A percentile compares a stretch with the other conserved stretches of the same genome.
phyloP scores from a whole-genome alignment of 2,329 filamentous ascomycete species.

The Arthrobotrys conoides region DNA sequence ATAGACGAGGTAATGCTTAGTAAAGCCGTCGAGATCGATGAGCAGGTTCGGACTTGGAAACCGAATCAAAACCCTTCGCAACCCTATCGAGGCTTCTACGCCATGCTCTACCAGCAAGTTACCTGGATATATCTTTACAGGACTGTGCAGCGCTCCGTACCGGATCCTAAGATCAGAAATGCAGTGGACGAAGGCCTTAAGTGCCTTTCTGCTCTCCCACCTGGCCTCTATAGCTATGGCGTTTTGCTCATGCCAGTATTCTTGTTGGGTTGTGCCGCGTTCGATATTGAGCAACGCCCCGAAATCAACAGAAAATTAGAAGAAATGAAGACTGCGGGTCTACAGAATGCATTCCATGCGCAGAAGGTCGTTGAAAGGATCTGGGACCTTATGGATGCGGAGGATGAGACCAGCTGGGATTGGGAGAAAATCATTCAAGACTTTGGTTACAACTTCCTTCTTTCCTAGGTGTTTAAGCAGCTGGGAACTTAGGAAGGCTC shows the following conservation, averaged over 20 bases:
- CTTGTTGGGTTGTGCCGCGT: constrained; percentile 75
- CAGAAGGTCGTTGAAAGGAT: constrained; percentile 72
- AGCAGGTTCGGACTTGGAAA: constrained; percentile 80
- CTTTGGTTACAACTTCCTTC: constrained; percentile 75
- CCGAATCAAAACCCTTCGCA: constrained; percentile 70
- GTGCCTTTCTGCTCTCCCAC: constrained; percentile 73
- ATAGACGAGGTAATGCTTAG: constrained; percentile 82
- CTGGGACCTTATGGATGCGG: constrained; percentile 74
- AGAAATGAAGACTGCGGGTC: constrained; percentile 71
- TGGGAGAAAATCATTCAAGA: constrained; percentile 75
- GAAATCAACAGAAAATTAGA: constrained; percentile 72
- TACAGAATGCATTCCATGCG: constrained; percentile 74
- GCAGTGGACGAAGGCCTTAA: constrained; percentile 74
- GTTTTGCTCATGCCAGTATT: constrained; percentile 76
- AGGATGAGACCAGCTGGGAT: constrained; percentile 73
- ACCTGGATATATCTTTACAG: constrained; percentile 77
- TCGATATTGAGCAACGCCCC: constrained; percentile 72
- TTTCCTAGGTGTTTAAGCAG: constrained; percentile 68
- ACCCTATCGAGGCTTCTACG: constrained; percentile 72
- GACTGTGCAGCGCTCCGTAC: constrained; percentile 73
- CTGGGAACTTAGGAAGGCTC: background rate
- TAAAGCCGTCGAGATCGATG: constrained; percentile 81
- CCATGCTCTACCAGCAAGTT: constrained; percentile 75
- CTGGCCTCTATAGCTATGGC: constrained; percentile 72
- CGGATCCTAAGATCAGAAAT: constrained; percentile 72